Base-by-base conservation (phyloP, 768 basidiomycete genomes). In the Lyophyllum decastes region DNA sequence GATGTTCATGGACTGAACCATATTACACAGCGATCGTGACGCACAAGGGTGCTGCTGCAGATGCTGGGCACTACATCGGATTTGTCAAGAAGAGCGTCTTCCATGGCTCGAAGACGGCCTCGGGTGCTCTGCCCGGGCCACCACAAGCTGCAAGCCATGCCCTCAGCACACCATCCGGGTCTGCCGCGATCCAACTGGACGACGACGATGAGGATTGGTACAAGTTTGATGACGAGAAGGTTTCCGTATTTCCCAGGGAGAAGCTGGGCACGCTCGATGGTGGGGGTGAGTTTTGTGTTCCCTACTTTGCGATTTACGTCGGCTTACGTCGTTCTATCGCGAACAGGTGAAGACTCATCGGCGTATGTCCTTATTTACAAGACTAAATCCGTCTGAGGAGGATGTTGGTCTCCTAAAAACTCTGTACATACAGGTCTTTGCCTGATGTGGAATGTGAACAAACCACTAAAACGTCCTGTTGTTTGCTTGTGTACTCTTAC, bases 181-280 rank as follows among this genome's bases (percentile, higher is more conserved):
- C 61, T 19, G 65, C 67, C 4, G 52, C 66, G 5, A 65, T 71
- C 25, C 79, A 79, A 55, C 70, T 78, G 47, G 76, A 82, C 40
- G 85, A 87, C 48, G 85, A 86, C 45, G 87, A 92, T 49, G 88
- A 90, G 60, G 89, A 90, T 67, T 92, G 96, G 96, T 92, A 90
- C 77, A 96, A 95, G 75, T 98, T 95, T 67, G 96, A 98, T 66
- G 95, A 98, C 64, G 94, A 96, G 62, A 96, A 94, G 74, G 95
- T 93, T 38, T 89, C 92, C 17, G 63, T 88, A 53, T 95, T 98
- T 72, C 86, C 86, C 1, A 82, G 82, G 71, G 94, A 95, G 70
- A 96, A 94, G 73, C 76, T 99, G 58, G 67, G 82, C 25, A 86
- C 86, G 8, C 81, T 98, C 56, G 94, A 95, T 61, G 96, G 96